Percentiles rank a stretch among this genome's conserved stretches.
Evolutionary conservation across 1,139 yeast species (phyloP).

Genomic region (Debaryomycetaceae sp.): DNA sequence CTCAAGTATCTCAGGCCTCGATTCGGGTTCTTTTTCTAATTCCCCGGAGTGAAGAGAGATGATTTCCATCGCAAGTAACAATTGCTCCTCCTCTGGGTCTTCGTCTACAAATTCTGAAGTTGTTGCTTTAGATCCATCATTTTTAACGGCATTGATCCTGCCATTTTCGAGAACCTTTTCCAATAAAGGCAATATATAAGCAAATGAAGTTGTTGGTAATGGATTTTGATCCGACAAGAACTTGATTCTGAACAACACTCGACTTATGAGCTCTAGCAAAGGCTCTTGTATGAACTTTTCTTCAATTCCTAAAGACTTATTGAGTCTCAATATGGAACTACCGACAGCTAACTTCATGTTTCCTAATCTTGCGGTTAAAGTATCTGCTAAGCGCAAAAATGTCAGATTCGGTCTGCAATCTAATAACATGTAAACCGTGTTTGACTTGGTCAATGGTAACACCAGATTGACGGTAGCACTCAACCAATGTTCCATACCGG

Average conservation of each 20-base stretch:
- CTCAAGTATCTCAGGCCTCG: constrained; percentile 61
- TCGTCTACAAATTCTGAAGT: constrained; percentile 69
- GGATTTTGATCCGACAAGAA: constrained; percentile 71
- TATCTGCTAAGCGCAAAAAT: constrained; percentile 42
- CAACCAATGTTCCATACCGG: constrained; percentile 72
- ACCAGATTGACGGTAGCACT: constrained; percentile 55
- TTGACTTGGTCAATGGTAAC: constrained; percentile 35
- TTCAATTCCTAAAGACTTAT: constrained; percentile 38
- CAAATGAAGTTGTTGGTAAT: constrained; percentile 63
- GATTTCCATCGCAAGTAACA: constrained; percentile 73
- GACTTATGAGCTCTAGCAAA: constrained; percentile 51
- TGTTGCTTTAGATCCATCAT: constrained; percentile 44
- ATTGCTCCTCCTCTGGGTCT: constrained; percentile 85
- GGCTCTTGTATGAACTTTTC: constrained; percentile 48
- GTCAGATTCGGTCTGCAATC: constrained; percentile 32
- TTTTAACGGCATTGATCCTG: constrained; percentile 48
- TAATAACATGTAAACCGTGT: constrained; percentile 37
- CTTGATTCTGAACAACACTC: constrained; percentile 72
- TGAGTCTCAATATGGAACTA: constrained; percentile 60
- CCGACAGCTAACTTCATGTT: constrained; percentile 55
- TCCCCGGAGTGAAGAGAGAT: constrained; percentile 73
- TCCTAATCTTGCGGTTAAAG: constrained; percentile 48
- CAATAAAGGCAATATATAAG: constrained; percentile 72
- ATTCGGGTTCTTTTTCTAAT: constrained; percentile 63
- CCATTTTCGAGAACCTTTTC: constrained; percentile 62